These are phyloP conservation scores for Penicillium psychrosexuale DNA, from an alignment of 2,329 filamentous ascomycete genomes.

Conservation along the genomic window DNA sequence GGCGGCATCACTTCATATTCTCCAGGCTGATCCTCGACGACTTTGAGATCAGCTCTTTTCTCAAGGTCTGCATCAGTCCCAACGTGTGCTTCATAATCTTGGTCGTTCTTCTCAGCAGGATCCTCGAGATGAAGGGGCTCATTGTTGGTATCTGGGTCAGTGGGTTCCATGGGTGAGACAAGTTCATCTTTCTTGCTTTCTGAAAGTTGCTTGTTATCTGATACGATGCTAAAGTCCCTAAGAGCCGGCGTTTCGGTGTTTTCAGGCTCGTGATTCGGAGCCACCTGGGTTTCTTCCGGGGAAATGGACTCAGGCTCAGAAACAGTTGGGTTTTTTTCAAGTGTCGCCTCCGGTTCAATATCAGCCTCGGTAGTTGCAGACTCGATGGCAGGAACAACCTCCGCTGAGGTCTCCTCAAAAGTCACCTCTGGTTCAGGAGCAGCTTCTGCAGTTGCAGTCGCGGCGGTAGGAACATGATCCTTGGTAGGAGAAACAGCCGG, in stretches of 20 bases:
- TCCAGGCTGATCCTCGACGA: background rate
- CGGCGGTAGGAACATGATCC: background rate
- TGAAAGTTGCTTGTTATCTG: background rate
- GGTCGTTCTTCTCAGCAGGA: background rate
- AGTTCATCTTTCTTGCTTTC: background rate
- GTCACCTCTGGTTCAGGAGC: background rate
- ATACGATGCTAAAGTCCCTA: background rate
- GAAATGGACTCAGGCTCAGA: background rate
- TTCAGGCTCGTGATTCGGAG: background rate
- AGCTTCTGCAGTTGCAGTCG: background rate
- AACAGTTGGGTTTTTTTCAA: background rate
- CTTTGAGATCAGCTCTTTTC: slow-evolving; percentile 2
- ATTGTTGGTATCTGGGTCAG: background rate
- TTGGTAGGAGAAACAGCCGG: background rate
- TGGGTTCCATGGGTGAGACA: background rate
- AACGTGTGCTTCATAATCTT: background rate
- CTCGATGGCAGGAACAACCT: background rate
- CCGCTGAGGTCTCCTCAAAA: background rate
- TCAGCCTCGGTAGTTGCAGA: background rate
- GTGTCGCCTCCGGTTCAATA: background rate
- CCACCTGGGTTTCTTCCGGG: background rate
- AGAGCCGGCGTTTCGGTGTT: background rate
- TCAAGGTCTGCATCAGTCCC: background rate
- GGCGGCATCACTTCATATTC: slow-evolving; percentile 3
- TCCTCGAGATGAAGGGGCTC: background rate